Evolutionary conservation across 805 yeast species (phyloP).

Genomic region (Sugiyamaella mastotermitis): DNA sequence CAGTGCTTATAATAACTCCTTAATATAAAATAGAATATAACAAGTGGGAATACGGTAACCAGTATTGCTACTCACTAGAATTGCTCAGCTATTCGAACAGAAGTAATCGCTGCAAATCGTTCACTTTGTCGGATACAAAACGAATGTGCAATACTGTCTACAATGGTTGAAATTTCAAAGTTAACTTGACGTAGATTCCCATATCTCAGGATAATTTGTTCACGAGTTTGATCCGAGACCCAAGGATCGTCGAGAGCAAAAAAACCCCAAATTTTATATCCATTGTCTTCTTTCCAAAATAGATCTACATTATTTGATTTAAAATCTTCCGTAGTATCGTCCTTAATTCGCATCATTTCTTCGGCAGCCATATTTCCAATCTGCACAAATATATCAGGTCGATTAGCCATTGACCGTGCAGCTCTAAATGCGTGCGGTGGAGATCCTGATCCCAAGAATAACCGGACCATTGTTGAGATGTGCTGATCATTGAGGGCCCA

Average conservation of each 20-base stretch:
- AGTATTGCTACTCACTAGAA: too few relatives aligned
- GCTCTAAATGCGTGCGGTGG: conserved; percentile 20
- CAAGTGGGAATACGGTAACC: too few relatives aligned
- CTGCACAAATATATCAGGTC: conserved; percentile 45
- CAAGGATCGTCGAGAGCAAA: conserved; percentile 61
- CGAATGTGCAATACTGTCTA: conserved; percentile 45
- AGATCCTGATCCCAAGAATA: conserved; percentile 24
- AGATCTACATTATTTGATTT: conserved; percentile 26
- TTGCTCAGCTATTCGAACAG: too few relatives aligned
- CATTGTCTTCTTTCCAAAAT: conserved; percentile 43
- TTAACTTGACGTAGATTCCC: conserved; percentile 27
- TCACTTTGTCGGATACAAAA: conserved; percentile 54
- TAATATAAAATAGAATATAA: too few relatives aligned
- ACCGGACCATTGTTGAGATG: conserved; percentile 19
- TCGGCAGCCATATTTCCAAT: conserved; percentile 51
- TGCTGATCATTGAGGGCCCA: conserved; percentile 23
- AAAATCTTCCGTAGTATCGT: conserved; percentile 29
- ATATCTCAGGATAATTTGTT: conserved; percentile 35
- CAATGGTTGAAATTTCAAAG: conserved; percentile 32
- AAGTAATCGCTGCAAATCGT: conserved; percentile 34
- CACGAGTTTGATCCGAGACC: conserved; percentile 51
- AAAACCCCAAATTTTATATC: conserved; percentile 44
- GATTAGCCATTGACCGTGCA: conserved; percentile 37
- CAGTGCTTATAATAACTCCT: too few relatives aligned
- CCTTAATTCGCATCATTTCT: conserved; percentile 49